Conservation (phyloP, 78 protist species). For the Pigoraptor vietnamica region DNA sequence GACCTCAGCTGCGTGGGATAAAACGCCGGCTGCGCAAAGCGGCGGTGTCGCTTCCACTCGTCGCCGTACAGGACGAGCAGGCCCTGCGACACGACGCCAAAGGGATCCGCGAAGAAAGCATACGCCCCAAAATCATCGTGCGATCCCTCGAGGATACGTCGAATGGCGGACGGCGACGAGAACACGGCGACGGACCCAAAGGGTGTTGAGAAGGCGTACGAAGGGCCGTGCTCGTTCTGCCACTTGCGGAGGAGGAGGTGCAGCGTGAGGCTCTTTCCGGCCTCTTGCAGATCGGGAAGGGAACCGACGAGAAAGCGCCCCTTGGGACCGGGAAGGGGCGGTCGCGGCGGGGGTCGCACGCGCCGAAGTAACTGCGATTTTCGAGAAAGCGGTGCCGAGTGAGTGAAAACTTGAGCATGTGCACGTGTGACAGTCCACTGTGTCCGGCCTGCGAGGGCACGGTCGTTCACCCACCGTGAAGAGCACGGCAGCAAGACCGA, state of each 20-base stretch:
- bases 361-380: too few species aligned
- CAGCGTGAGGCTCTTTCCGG: background rate
- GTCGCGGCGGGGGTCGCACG: too few species aligned
- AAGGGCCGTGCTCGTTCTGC: background rate
- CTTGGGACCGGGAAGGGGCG: too few species aligned
- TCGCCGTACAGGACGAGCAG: background rate
- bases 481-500: too few species aligned
- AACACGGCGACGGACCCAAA: background rate
- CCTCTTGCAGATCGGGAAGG: too few species aligned
- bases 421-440: too few species aligned
- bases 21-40: background rate
- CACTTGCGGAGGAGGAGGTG: background rate
- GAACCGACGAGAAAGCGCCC: too few species aligned
- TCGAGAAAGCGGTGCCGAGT: too few species aligned
- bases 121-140: background rate
- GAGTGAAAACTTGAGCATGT: too few species aligned
- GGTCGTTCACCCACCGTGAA: too few species aligned
- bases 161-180: background rate
- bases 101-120: background rate
- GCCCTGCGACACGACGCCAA: background rate
- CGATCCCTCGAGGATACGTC: background rate
- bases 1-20: background rate
- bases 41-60: background rate
- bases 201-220: background rate
- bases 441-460: too few species aligned